These are phyloP conservation scores for Hebeloma cylindrosporum DNA, from an alignment of 768 basidiomycete genomes.

Conservation along the genomic window DNA sequence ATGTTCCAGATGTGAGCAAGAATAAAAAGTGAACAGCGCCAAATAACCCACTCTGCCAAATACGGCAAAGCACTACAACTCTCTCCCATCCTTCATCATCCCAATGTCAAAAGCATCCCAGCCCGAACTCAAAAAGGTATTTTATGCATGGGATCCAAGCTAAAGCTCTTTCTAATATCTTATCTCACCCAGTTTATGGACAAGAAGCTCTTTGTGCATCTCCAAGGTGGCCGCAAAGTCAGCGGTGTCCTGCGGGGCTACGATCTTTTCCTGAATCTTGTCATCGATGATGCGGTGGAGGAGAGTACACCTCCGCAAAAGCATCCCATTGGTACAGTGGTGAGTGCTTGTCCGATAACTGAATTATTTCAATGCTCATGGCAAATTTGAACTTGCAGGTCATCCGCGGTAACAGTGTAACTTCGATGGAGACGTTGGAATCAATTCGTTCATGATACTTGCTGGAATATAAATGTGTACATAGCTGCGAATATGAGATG, in stretches of 20 bases:
- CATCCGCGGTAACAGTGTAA: conserved; percentile 94
- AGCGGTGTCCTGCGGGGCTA: conserved; percentile 94
- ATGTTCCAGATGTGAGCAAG: conserved; percentile 10
- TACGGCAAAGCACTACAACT: conserved; percentile 38
- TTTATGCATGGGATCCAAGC: conserved; percentile 1
- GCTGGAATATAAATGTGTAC: conserved; percentile 7
- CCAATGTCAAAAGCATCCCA: conserved; percentile 93
- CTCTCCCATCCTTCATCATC: conserved; percentile 24
- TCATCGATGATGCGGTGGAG: conserved; percentile 93
- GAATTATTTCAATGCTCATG: too few relatives aligned
- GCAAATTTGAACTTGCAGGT: conserved; percentile 63
- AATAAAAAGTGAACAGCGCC: too few relatives aligned
- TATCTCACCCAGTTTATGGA: conserved; percentile 84
- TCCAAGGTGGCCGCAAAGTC: conserved; percentile 94
- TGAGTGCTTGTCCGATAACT: too few relatives aligned
- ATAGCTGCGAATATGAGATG: background rate
- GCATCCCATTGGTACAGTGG: conserved; percentile 88
- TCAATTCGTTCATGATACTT: conserved; percentile 39
- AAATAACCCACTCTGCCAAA: too few relatives aligned
- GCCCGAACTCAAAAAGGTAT: conserved; percentile 99
- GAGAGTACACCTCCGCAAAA: conserved; percentile 89
- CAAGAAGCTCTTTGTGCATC: conserved; percentile 91
- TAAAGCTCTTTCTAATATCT: background rate
- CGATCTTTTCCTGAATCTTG: conserved; percentile 97
- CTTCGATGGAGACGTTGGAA: conserved; percentile 90